Evolutionary conservation across 768 basidiomycete genomes (phyloP), one percentile per base, ranked within the genome.

Genomic region (Suillus plorans): DNA sequence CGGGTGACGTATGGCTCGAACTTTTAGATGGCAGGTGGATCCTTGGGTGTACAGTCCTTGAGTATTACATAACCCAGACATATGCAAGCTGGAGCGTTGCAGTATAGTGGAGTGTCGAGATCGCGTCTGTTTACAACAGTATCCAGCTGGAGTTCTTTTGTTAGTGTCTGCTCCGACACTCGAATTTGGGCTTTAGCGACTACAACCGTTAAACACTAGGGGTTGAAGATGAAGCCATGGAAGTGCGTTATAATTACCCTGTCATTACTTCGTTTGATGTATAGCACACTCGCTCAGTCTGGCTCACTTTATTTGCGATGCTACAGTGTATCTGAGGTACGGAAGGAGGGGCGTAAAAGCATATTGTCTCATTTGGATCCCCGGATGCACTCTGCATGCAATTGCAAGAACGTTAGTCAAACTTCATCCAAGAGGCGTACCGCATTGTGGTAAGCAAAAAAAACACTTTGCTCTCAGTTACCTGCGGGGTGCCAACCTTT

Each of bases 51-150:
- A 18, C 64, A 66, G 50, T 68, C 67, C 64, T 55, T 60, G 28
- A 34, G 28, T 9, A 64, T 31, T 4, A 31, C 28, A 31, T 31
- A 31, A 67, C 28, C 62, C 61, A 42, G 63, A 65, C 16, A 63
- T 62, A 39, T 82, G 74, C 83, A 41, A 79, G 80, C 18, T 86
- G 84, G 83, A 78, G 78, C 22, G 70, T 84, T 37, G 82, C 5
- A 31, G 31, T 31, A 31, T 31, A 1, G 6, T 31, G 31, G 31
- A 31, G 31, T 31, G 31, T 31, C 31, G 31, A 31, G 28, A 28
- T 28, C 28, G 2, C 28, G 28, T 28, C 28, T 0, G 31, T 31
- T 31, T 7, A 31, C 5, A 31, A 31, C 31, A 31, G 5, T 31
- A 31, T 31, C 31, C 31, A 31, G 31, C 31, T 31, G 31, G 31